Conservation (phyloP, 1,284 basidiomycete genomes). For the Porogramme epimiltina region DNA sequence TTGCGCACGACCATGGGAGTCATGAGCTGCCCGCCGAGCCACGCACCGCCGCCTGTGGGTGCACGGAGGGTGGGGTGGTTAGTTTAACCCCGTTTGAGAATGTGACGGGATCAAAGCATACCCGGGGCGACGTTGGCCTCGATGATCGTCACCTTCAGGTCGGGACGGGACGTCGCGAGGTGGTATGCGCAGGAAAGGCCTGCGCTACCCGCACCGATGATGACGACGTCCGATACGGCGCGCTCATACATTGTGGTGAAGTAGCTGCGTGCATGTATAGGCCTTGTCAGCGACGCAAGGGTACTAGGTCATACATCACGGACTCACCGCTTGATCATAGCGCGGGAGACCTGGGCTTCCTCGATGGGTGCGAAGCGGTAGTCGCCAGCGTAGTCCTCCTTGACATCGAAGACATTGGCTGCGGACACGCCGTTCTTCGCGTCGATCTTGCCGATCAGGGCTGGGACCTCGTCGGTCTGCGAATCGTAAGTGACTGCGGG, state of each 20-base stretch:
- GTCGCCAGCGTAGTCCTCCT: conserved; percentile 58
- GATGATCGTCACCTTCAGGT: conserved; percentile 80
- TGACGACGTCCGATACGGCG: conserved; percentile 77
- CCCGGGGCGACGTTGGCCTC: conserved; percentile 82
- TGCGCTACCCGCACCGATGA: conserved; percentile 81
- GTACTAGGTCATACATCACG: neutral
- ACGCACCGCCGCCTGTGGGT: conserved; percentile 64
- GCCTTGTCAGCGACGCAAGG: neutral
- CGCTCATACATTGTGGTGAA: conserved; percentile 76
- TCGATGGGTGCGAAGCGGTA: conserved; percentile 76
- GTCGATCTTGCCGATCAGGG: conserved; percentile 28
- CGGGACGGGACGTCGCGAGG: conserved; percentile 68
- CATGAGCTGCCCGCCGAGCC: conserved; percentile 86
- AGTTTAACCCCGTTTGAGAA: neutral
- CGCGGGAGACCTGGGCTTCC: conserved; percentile 76
- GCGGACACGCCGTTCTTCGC: conserved; percentile 13
- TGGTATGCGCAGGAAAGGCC: conserved; percentile 82
- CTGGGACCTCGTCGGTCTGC: conserved; percentile 27
- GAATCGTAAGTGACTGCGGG: conserved; percentile 33
- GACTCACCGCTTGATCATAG: conserved; percentile 75
- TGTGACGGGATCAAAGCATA: neutral
- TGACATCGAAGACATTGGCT: conserved; percentile 33
- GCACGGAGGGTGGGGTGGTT: neutral
- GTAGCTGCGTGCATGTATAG: conserved; percentile 45
- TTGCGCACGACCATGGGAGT: conserved; percentile 86